A percentile compares a stretch with the other conserved stretches of the same genome.
Conservation (phyloP, 1,139 yeast genomes). For the Scheffersomyces titani region DNA sequence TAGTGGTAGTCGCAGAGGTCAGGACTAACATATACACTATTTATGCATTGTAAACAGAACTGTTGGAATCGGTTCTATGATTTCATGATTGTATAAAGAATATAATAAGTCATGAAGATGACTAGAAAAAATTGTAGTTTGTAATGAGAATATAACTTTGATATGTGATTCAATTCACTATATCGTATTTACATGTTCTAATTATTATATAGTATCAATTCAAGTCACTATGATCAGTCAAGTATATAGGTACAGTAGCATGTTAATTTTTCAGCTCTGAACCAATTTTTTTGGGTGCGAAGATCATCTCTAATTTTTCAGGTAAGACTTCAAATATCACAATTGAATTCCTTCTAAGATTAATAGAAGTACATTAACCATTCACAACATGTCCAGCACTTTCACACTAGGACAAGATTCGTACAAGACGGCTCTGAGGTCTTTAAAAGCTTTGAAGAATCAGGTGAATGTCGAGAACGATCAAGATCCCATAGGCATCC, state of each 20-base stretch:
- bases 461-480: conserved; percentile 25
- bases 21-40: background rate
- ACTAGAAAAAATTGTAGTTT: background rate
- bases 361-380: background rate
- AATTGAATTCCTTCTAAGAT: background rate
- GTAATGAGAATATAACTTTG: background rate
- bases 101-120: background rate
- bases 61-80: background rate
- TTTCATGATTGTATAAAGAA: background rate
- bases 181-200: background rate
- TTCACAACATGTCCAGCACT: conserved; percentile 1
- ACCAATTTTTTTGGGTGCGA: background rate
- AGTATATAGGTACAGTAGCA: background rate
- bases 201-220: background rate
- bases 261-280: background rate
- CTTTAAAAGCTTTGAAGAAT: conserved; percentile 36
- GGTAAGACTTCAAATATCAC: background rate
- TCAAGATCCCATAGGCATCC: background rate
- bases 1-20: background rate
- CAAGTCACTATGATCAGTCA: background rate
- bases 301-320: background rate
- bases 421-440: conserved; percentile 26
- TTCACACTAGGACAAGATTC: conserved; percentile 33
- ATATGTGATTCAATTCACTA: no score
- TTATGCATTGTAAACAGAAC: background rate